Base-by-base conservation (phyloP, 495 filamentous ascomycete species). In the Neurospora terricola region DNA sequence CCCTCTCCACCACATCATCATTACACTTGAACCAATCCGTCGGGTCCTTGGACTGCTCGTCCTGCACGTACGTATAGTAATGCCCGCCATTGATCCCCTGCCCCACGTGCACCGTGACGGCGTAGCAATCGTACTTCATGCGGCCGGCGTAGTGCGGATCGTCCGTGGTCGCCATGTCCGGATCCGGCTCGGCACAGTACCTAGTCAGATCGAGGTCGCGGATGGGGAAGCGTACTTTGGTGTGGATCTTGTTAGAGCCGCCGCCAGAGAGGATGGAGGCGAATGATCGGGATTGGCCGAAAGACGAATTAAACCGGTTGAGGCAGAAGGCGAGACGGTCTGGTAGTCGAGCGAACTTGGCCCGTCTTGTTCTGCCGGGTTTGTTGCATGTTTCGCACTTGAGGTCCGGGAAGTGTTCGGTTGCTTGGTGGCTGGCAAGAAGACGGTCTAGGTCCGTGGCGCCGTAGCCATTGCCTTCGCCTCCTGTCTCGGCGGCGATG, bases 41-140 rank as follows among this genome's bases (percentile, higher is more conserved):
- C 21, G 75, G 74, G 38, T 81, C 77, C 18, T 37, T 59, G 1
- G 76, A 75, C 66, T 69, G 68, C 9, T 80, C 77, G 73, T 82
- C 78, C 69, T 77, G 78, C 66, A 83, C 79, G 70, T 77, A 84
- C 38, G 77, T 70, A 69, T 77, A 80, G 75, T 87, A 88, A 70
- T 88, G 86, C 1, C 86, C 86, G 14, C 73, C 68, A 12, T 74
- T 75, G 18, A 80, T 72, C 0, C 18, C 70, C 0, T 42, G 12
- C 14, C 82, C 81, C 42, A 72, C 62, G 62, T 86, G 84, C 54
- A 80, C 69, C 40, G 80, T 80, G n/a, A 87, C 82, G 40, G 81
- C 84, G 76, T 83, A 86, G 62, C 82, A 81, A 34, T 86, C 81
- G 74, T 87, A 88, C 1, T 69, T 21, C 70, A 83, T 78, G 16